These are phyloP conservation scores for Pseudogymnoascus sp. DNA, from an alignment of 2,329 filamentous ascomycete species.

Conservation along the genomic window DNA sequence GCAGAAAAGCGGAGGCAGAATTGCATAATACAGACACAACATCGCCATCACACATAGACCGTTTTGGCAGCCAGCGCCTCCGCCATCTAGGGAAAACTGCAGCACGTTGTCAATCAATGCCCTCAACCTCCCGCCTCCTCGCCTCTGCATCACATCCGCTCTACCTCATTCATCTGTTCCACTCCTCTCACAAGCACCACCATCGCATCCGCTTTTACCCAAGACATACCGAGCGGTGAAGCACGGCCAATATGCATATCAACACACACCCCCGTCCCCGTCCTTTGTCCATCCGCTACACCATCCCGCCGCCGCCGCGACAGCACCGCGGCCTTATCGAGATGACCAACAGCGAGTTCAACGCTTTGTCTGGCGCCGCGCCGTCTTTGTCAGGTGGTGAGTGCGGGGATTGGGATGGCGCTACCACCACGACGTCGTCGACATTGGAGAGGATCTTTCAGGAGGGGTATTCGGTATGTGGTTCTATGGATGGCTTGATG, in stretches of 20 bases:
- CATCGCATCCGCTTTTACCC: neutral
- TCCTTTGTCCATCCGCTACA: neutral
- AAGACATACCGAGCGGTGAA: neutral
- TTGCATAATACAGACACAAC: neutral
- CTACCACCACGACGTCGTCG: neutral
- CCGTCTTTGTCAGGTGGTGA: neutral
- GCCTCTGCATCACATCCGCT: neutral
- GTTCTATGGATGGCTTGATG: too few species aligned
- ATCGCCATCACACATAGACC: too few species aligned
- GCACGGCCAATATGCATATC: neutral
- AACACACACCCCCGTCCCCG: neutral
- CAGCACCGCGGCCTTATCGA: neutral
- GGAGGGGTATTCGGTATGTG: neutral
- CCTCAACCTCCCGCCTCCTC: neutral
- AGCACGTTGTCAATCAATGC: neutral
- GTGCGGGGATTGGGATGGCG: neutral
- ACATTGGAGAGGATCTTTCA: neutral
- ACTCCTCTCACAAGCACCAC: neutral
- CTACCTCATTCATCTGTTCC: neutral
- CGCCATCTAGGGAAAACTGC: neutral
- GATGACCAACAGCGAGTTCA: neutral
- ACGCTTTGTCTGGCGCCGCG: neutral
- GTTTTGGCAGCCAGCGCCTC: neutral
- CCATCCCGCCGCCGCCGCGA: neutral
- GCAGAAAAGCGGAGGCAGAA: neutral